A percentile compares a stretch with the other conserved stretches of the same genome.
Evolutionary conservation across 306 rosid genomes (phyloP).

Genomic region (Gastrolobium villosum): DNA sequence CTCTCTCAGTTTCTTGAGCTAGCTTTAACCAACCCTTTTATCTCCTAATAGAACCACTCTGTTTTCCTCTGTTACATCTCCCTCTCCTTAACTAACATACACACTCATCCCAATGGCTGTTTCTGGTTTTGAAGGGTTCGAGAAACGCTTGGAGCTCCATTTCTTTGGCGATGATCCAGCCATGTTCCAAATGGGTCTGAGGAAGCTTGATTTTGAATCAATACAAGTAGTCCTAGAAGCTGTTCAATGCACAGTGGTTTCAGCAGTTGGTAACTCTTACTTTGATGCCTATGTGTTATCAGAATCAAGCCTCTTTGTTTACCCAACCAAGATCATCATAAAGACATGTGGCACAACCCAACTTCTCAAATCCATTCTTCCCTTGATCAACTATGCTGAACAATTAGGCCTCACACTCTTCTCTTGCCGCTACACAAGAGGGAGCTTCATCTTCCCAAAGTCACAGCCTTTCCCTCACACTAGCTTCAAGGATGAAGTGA

Average conservation of each 20-base stretch:
- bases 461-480: slow-evolving; percentile 91
- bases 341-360: slow-evolving; percentile 99
- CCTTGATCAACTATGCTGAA: slow-evolving; percentile 74
- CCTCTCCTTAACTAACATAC: background rate
- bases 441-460: slow-evolving; percentile 86
- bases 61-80: slow-evolving; percentile 55
- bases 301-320: slow-evolving; percentile 96
- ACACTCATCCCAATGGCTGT: slow-evolving; percentile 65
- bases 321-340: slow-evolving; percentile 94
- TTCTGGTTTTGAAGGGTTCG: slow-evolving; percentile 94
- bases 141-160: slow-evolving; percentile 92
- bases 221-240: slow-evolving; percentile 72
- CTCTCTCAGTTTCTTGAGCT: slow-evolving; percentile 35
- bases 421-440: slow-evolving; percentile 89
- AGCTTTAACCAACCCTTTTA: background rate
- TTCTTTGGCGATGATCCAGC: slow-evolving; percentile 85
- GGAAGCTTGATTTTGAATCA: slow-evolving; percentile 71
- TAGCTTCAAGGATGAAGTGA: slow-evolving; percentile 85
- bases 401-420: slow-evolving; percentile 67
- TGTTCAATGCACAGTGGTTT: slow-evolving; percentile 93
- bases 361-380: slow-evolving; percentile 86
- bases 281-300: slow-evolving; percentile 92
- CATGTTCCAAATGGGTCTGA: slow-evolving; percentile 61
- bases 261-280: slow-evolving; percentile 85
- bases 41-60: slow-evolving; percentile 42